These are phyloP conservation scores for Lactarius sanguifluus DNA, from an alignment of 768 basidiomycete genomes.

Conservation along the genomic window DNA sequence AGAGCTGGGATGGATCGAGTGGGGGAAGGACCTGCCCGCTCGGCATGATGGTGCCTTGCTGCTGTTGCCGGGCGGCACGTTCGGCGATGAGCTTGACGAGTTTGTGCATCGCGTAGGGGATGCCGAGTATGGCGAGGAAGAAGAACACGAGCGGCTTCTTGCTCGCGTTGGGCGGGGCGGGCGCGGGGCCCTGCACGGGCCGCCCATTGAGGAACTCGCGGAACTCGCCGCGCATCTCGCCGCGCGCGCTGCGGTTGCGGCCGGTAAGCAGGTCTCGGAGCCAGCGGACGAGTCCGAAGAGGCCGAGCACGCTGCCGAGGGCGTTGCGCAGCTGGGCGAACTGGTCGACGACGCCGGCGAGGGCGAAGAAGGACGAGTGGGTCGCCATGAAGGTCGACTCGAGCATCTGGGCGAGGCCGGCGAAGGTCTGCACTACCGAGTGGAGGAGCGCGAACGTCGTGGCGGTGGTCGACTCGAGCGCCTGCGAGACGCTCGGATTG, in stretches of 20 bases:
- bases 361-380: constrained; percentile 92
- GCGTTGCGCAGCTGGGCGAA: constrained; percentile 89
- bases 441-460: constrained; percentile 93
- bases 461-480: constrained; percentile 85
- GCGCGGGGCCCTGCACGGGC: constrained; percentile 51
- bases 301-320: constrained; percentile 87
- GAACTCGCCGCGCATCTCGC: constrained; percentile 63
- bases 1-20: constrained; percentile 74
- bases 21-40: constrained; percentile 49
- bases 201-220: constrained; percentile 69
- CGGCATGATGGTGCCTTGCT: constrained; percentile 40
- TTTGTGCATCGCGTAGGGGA: constrained; percentile 92
- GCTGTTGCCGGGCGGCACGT: constrained; percentile 50
- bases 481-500: constrained; percentile 74
- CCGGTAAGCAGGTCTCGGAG: constrained; percentile 63
- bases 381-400: constrained; percentile 98
- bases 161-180: constrained; percentile 58
- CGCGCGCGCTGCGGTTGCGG: constrained; percentile 39
- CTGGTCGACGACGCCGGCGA: constrained; percentile 96
- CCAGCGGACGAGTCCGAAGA: constrained; percentile 90
- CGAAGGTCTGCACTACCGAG: constrained; percentile 92
- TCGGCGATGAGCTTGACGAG: constrained; percentile 76
- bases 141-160: constrained; percentile 93
- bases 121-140: constrained; percentile 87
- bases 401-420: constrained; percentile 94